Evolutionary conservation across 176 grass and related monocot species (phyloP).

Genomic region (Bolboschoenus planiculmis): DNA sequence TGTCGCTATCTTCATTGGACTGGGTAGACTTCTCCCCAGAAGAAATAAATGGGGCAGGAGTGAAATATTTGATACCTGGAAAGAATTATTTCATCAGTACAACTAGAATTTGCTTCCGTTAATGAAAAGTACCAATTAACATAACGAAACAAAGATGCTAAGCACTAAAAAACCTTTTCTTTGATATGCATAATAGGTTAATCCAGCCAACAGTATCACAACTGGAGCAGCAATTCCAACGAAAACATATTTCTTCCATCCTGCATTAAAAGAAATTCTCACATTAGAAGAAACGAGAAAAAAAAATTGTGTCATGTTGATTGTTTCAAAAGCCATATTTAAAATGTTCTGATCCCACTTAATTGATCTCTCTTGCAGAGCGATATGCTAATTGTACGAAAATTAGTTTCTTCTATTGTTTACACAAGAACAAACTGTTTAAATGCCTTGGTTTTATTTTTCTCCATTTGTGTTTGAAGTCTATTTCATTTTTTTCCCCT

Average conservation of each 20-base stretch:
- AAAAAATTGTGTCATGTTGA: background rate
- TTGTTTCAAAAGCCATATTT: background rate
- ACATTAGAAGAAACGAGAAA: background rate
- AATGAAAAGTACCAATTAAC: background rate
- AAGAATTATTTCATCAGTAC: slow-evolving; percentile 8
- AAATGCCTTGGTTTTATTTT: background rate
- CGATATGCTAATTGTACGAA: background rate
- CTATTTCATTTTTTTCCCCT: background rate
- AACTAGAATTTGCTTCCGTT: background rate
- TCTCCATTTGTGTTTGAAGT: background rate
- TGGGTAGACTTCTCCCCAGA: slow-evolving; percentile 56
- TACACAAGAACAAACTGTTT: background rate
- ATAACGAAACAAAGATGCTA: background rate
- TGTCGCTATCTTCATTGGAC: slow-evolving; percentile 26
- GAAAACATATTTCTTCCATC: slow-evolving; percentile 33
- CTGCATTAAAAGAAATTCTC: slow-evolving; percentile 27
- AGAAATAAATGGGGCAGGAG: slow-evolving; percentile 38
- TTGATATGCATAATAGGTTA: slow-evolving; percentile 46
- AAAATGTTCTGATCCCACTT: background rate
- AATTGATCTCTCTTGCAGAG: background rate
- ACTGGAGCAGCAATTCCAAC: slow-evolving; percentile 44
- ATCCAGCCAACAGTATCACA: slow-evolving; percentile 42
- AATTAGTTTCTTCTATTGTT: background rate
- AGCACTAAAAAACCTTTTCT: slow-evolving; percentile 32
- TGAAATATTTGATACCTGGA: slow-evolving; percentile 54